Evolutionary conservation across 2,329 filamentous ascomycete genomes (phyloP).

Genomic region (Blumeria graminis): DNA sequence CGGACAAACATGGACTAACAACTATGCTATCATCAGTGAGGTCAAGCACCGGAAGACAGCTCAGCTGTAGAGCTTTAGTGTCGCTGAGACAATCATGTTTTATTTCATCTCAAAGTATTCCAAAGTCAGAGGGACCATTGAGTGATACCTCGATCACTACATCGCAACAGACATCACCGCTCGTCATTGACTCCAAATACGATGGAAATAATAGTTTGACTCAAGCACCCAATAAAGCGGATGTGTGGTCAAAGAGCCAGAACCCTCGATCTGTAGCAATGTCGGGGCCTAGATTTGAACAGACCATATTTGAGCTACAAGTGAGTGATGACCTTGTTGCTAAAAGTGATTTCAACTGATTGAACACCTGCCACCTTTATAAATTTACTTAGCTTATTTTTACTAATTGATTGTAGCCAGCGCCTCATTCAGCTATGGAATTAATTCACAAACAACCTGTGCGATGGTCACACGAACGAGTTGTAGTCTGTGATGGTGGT

Average conservation of each 20-base stretch:
- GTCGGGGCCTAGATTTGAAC: slow-evolving; percentile 86
- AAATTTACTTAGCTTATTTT: slow-evolving; percentile 1
- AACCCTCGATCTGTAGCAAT: slow-evolving; percentile 60
- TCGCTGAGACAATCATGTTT: too few relatives aligned
- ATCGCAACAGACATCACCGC: too few relatives aligned
- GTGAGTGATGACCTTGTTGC: slow-evolving; percentile 25
- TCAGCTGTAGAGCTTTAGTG: too few relatives aligned
- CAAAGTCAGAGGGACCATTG: too few relatives aligned
- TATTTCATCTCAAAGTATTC: too few relatives aligned
- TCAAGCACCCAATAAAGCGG: slow-evolving; percentile 71
- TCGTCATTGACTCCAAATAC: slow-evolving; percentile 13
- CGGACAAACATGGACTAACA: neutral
- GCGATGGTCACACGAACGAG: slow-evolving; percentile 60
- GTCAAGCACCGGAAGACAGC: neutral
- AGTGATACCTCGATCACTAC: too few relatives aligned
- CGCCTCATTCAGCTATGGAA: slow-evolving; percentile 73
- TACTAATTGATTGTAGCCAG: slow-evolving; percentile 37
- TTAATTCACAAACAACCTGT: slow-evolving; percentile 93
- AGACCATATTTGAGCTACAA: slow-evolving; percentile 83
- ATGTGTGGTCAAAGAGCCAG: slow-evolving; percentile 71
- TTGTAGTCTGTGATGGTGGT: slow-evolving; percentile 77
- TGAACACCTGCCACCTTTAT: neutral
- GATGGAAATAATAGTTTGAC: slow-evolving; percentile 10
- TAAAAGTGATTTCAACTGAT: neutral
- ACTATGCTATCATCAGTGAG: slow-evolving; percentile 17